phyloP scores from a whole-genome alignment of 345 rosid species.

The Syzygium aromaticum region DNA sequence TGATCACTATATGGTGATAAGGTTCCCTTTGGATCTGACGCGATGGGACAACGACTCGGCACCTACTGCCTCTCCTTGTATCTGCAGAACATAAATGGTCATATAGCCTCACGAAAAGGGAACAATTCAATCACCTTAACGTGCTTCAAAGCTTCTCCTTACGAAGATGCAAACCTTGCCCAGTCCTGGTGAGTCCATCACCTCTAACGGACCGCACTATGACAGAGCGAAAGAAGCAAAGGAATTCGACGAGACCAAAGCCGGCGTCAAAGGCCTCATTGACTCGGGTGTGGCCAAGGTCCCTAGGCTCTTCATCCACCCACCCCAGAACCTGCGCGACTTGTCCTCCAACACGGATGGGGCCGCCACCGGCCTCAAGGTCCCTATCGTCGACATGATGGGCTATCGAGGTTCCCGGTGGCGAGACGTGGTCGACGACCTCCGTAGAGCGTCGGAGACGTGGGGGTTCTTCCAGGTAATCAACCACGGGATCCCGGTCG shows the following conservation, averaged over 20 bases:
- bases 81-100: neutral
- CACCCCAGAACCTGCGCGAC: neutral
- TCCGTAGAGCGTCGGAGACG: neutral
- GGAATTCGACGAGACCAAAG: neutral
- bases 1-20: neutral
- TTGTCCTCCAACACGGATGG: neutral
- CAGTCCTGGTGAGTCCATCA: neutral
- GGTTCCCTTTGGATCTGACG: neutral
- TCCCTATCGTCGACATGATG: neutral
- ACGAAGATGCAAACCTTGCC: neutral
- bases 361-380: neutral
- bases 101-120: neutral
- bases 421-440: neutral
- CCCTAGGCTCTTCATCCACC: neutral
- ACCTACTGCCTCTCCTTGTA: neutral
- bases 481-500: neutral
- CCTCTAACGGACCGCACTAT: neutral
- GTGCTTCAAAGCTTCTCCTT: neutral
- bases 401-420: neutral
- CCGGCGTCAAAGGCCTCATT: neutral
- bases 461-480: neutral
- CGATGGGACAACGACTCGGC: neutral
- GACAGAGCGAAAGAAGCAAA: neutral
- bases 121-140: neutral
- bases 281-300: neutral